These are phyloP conservation scores for Boletus coccyginus DNA, from an alignment of 768 basidiomycete species.

Conservation along the genomic window DNA sequence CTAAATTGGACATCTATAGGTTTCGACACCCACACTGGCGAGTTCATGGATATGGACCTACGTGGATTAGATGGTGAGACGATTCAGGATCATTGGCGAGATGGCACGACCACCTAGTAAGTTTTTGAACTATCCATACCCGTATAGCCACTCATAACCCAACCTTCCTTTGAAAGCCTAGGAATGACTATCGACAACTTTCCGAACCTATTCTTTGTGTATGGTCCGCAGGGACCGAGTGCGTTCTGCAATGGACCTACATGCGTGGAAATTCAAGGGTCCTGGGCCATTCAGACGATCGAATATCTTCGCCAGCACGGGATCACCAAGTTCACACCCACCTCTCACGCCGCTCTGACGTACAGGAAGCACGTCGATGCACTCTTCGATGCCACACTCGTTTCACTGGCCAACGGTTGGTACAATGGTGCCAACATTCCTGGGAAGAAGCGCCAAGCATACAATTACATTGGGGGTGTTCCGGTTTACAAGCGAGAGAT, in stretches of 20 bases:
- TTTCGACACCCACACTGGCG: slow-evolving; percentile 4
- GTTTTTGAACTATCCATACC: background rate
- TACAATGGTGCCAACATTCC: slow-evolving; percentile 4
- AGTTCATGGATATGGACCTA: slow-evolving; percentile 8
- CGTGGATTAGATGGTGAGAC: slow-evolving; percentile 8
- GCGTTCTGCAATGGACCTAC: no score
- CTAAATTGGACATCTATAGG: background rate
- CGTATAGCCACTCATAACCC: no score
- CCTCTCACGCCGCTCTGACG: background rate
- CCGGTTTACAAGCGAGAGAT: slow-evolving; percentile 8
- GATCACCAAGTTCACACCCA: slow-evolving; percentile 3
- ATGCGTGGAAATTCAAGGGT: no score
- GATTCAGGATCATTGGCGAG: slow-evolving; percentile 15
- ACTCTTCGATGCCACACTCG: background rate
- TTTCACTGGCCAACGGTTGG: slow-evolving; percentile 5
- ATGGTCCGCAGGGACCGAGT: background rate
- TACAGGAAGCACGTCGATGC: slow-evolving; percentile 7
- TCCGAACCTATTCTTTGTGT: slow-evolving; percentile 13
- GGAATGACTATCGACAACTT: slow-evolving; percentile 16
- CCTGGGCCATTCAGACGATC: no score
- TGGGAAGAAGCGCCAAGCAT: slow-evolving; percentile 6
- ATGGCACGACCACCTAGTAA: slow-evolving; percentile 15
- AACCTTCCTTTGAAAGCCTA: background rate
- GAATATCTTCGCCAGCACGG: background rate
- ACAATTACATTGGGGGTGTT: slow-evolving; percentile 4